Base-by-base conservation (phyloP, 805 yeast genomes). In the Hanseniaspora meyeri region DNA sequence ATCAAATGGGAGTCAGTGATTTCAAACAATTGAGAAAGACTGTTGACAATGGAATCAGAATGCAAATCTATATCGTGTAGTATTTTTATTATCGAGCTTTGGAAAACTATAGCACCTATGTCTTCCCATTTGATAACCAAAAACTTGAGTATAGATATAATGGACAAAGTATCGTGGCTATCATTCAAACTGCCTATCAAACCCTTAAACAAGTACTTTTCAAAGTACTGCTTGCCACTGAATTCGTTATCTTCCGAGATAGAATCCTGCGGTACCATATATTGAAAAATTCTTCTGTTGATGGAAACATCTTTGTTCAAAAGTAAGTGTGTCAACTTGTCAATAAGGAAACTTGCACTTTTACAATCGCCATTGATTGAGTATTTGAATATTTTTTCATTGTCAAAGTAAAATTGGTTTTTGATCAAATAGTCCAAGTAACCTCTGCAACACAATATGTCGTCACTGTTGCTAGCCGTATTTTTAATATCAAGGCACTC, bases 41-140 rank as follows among this genome's bases (percentile, higher is more conserved):
- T 76, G 48, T 74, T 74, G 42, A 85, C 58, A 0, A 84, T 70
- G 11, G 78, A 57, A 57, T 60, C 65, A 43, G 60, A 64, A 56
- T 63, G 68, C 16, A 64, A 57, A 46, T 72, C 72, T 2, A 83
- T 75, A 4, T 80, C 72, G 54, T 68, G 61, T 50, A 93, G 67
- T 2, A 87, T 72, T 0, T 95, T 91, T 0, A 79, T 69, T 47
- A 93, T 78, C 8, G 90, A 67, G 29, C 72, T 68, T 0, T 96
- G 95, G 0, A 89, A 80, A 1, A 91, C 72, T 14, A 77, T 66
- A 11, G 82, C 80, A 12, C 96, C 95, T 43, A 93, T 82, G 16
- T 29, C n/a, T 68, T 93, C 98, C 97, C 97, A 93, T 59, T 88
- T 79, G 65, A 93, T 97, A 82, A 90, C 79, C 3, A 90, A 74